Conservation (phyloP, 306 rosid genomes). For the Castanea crenata region DNA sequence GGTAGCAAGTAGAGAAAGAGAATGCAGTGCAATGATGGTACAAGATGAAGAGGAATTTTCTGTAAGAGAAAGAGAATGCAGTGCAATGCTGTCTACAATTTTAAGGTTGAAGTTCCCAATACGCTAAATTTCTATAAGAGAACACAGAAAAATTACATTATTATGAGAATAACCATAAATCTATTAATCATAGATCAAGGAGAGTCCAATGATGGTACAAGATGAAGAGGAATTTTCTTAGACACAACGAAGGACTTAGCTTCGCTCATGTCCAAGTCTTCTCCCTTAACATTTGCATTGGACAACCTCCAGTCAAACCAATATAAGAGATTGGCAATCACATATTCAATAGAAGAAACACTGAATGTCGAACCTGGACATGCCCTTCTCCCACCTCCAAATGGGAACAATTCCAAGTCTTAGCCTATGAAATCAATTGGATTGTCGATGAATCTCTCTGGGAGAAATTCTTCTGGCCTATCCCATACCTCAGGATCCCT, state of each 20-base stretch:
- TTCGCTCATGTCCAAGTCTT: not conserved
- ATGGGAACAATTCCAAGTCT: conserved; percentile 30
- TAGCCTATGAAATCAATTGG: conserved; percentile 3
- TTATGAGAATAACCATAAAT: not conserved
- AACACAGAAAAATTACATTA: not conserved
- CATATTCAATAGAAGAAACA: not conserved
- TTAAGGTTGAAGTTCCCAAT: too few relatives aligned
- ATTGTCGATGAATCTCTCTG: conserved; percentile 23
- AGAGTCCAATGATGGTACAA: not conserved
- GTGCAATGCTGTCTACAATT: too few relatives aligned
- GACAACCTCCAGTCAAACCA: not conserved
- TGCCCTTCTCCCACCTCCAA: conserved; percentile 35
- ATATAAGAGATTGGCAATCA: conserved; percentile 1
- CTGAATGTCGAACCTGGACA: conserved; percentile 27
- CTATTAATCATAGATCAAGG: not conserved
- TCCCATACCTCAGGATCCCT: conserved; percentile 34
- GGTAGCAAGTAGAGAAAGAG: too few relatives aligned
- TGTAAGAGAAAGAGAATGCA: too few relatives aligned
- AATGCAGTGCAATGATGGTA: too few relatives aligned
- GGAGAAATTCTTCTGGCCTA: conserved; percentile 28
- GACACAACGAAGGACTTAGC: not conserved
- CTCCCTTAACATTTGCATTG: not conserved
- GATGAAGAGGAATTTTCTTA: not conserved
- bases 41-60: too few relatives aligned
- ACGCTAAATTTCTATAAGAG: too few relatives aligned